Evolutionary conservation across 2,329 filamentous ascomycete species (phyloP).

Genomic region (Aureobasidium sp.): DNA sequence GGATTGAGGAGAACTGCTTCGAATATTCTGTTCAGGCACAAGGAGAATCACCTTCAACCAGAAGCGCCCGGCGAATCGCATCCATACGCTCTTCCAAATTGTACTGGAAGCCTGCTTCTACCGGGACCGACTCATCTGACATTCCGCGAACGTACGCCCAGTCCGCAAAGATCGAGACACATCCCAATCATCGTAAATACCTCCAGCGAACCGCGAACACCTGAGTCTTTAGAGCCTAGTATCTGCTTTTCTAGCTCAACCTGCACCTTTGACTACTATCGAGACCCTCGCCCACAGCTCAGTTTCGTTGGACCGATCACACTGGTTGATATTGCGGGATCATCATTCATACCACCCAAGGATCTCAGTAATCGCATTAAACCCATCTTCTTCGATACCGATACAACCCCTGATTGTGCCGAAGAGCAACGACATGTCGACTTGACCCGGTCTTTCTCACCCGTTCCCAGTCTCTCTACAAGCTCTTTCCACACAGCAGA

Average conservation of each 20-base stretch:
- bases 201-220: not conserved
- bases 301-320: not conserved
- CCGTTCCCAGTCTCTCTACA: constrained; percentile 2
- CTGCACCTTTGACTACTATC: not conserved
- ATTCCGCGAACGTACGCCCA: not conserved
- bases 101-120: not conserved
- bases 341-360: not conserved
- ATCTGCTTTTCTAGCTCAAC: not conserved
- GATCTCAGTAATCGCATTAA: too few species aligned
- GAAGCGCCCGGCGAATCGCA: not conserved
- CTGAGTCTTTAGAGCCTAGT: not conserved
- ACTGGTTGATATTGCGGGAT: not conserved
- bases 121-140: not conserved
- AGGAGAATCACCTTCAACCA: not conserved
- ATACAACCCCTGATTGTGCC: not conserved
- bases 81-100: not conserved
- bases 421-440: not conserved
- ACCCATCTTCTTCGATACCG: not conserved
- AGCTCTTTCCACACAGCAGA: constrained; percentile 7
- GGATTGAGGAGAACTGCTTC: constrained; percentile 8
- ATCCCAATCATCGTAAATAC: constrained; percentile 2
- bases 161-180: constrained; percentile 8
- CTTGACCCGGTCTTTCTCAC: not conserved
- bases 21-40: not conserved
- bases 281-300: not conserved